Conservation (phyloP, 2,329 filamentous ascomycete genomes). For the Colletotrichum sp. region DNA sequence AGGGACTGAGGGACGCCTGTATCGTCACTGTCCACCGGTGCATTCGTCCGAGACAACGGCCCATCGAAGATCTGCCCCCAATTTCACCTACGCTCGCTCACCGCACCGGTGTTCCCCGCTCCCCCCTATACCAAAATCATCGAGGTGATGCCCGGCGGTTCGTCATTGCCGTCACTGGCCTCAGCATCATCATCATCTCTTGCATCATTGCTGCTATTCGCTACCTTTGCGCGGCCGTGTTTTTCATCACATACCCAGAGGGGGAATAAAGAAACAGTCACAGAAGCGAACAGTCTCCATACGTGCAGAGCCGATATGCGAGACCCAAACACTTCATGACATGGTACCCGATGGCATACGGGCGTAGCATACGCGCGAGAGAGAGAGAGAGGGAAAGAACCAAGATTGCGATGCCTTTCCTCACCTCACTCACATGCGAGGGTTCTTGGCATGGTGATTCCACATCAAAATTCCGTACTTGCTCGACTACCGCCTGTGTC, state of each 20-base stretch:
- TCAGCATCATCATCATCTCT: background rate
- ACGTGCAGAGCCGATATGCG: background rate
- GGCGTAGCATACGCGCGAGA: background rate
- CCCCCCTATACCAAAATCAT: background rate
- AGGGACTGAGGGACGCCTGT: background rate
- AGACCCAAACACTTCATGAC: background rate
- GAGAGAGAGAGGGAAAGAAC: background rate
- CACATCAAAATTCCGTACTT: conserved; percentile 6
- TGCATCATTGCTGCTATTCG: background rate
- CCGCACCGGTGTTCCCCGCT: background rate
- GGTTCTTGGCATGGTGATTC: conserved; percentile 3
- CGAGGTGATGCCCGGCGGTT: background rate
- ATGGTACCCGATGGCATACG: background rate
- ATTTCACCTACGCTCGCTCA: background rate
- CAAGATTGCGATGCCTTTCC: background rate
- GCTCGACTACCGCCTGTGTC: background rate
- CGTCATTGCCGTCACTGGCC: background rate
- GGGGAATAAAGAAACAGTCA: background rate
- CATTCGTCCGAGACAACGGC: background rate
- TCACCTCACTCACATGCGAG: background rate
- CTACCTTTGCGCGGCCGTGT: background rate
- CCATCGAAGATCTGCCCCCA: background rate
- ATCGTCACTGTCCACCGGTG: background rate
- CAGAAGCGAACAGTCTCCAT: background rate
- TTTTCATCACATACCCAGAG: background rate